Evolutionary conservation across 345 rosid species (phyloP), one percentile per base, ranked within the genome.

Genomic region (Limnanthes douglasii): DNA sequence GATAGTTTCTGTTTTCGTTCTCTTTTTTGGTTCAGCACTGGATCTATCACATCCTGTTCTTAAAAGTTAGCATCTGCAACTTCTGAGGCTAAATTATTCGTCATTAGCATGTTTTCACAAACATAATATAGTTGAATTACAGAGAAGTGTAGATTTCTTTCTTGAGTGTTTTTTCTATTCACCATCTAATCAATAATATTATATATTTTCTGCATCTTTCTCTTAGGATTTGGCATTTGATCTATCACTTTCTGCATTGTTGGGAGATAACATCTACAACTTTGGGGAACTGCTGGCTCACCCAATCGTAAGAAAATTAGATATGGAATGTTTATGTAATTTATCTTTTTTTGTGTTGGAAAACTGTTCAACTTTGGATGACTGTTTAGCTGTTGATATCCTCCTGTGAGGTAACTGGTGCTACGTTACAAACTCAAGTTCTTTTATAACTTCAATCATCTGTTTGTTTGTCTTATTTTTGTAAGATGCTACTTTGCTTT

Each of bases 211-310:
- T 24, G 45, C 47, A 19, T 37, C n/a, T 16, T 37, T 54, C 39
- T 31, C 52, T 46, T 36, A 92, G 99, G 99, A 92, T 65, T 66
- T 92, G 90, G 94, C 96, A 23, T 92, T 85, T 32, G 99, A 92
- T 57, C 66, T 92, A 29, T 92, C 99, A 37, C 93, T 92, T 32
- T 78, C 99, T 48, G 99, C 99, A 11, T 73, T 92, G 50, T 63
- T 92, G 70, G 99, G 99, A 53, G 99, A 92, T 48, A 81, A 81
- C 59, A 86, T 92, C 57, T 92, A 81, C 78, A 92, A 92, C 72
- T 92, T 85, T 34, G 99, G 96, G 15, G 99, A 92, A 63, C 63
- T 92, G 52, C 82, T 85, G 43, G 96, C 99, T 43, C 99, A 92
- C 68, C 99, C 99, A 21, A 65, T 92, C 58, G 99, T 92, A 75